Conservation (phyloP, 2,329 filamentous ascomycete genomes). For the Magnaporthiopsis poae region DNA sequence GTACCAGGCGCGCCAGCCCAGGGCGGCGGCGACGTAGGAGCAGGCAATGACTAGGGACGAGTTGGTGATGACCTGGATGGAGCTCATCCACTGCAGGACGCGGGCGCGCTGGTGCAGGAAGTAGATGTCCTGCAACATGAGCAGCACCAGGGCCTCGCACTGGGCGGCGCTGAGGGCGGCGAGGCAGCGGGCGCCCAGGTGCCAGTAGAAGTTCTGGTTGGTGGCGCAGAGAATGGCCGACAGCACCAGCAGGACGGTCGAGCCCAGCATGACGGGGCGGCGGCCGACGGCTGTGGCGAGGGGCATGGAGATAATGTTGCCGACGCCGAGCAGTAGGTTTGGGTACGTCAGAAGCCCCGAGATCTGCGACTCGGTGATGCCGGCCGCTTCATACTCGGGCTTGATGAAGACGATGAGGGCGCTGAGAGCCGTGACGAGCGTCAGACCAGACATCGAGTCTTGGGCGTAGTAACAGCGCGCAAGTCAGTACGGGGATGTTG, state of each 20-base stretch:
- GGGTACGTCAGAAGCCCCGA: conserved; percentile 24
- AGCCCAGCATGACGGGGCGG: conserved; percentile 24
- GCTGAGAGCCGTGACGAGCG: conserved; percentile 12
- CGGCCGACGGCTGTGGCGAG: conserved; percentile 27
- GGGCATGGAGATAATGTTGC: conserved; percentile 28
- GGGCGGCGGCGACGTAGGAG: conserved; percentile 10
- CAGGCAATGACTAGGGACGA: conserved; percentile 8
- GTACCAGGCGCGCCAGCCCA: conserved; percentile 10
- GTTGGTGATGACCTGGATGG: conserved; percentile 9
- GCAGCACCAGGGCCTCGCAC: conserved; percentile 28
- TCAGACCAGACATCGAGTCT: conserved; percentile 2
- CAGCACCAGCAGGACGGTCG: conserved; percentile 22
- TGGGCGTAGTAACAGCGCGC: neutral
- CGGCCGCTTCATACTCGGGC: conserved; percentile 18
- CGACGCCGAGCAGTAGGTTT: conserved; percentile 28
- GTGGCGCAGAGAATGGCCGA: conserved; percentile 25
- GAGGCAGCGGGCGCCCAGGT: conserved; percentile 27
- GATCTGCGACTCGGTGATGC: conserved; percentile 2
- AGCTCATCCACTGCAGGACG: conserved; percentile 10
- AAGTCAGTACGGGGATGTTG: conserved; percentile 5
- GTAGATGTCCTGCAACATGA: conserved; percentile 12
- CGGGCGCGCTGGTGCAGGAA: conserved; percentile 9
- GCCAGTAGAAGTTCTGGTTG: conserved; percentile 23
- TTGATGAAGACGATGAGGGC: conserved; percentile 20
- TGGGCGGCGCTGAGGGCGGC: conserved; percentile 27